Base-by-base conservation (phyloP, 805 yeast genomes). In the Komagataella mondaviorum region DNA sequence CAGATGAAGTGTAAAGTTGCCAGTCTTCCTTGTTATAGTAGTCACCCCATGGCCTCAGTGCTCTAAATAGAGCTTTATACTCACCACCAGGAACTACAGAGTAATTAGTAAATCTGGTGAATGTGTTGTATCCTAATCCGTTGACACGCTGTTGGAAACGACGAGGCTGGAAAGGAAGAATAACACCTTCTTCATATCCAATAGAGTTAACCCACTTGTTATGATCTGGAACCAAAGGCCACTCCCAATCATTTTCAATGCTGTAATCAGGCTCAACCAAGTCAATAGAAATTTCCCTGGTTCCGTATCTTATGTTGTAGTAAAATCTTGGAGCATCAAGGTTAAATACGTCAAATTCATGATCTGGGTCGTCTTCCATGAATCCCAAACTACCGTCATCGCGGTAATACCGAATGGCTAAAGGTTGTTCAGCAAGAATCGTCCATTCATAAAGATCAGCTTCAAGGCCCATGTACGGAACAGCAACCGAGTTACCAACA, bases 381-480 rank as follows among this genome's bases (percentile, higher is more conserved):
- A 30, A 30, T 30, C 39, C 39, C 4, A 50, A 10, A 43, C 7
- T 18, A 14, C 17, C 22, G 6, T 46, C 30, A 2, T n/a, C 12
- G n/a, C 48, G 48, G n/a, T 47, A 50, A 16, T 46, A 47, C 10
- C 43, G 47, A 22, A 20, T 39, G 7, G 45, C 47, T 18, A 51
- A 23, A 39, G 53, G 53, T 6, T 46, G 14, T 7, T 51, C 55
- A 7, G 22, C 45, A 6, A 54, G 20, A n/a, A 49, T 22, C 5
- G 44, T 49, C 55, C 57, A 52, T 18, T 44, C 51, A 20, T 52
- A 45, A 17, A 54, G 52, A 17, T 44, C 44, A n/a, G 30, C 24
- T 18, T 49, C 55, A 48, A 55, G 56, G 20, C 58, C 58, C 50
- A 55, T 49, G 23, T 55, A 55, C 7, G 57, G 57, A 45, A 55